Conservation (phyloP, 164 flowering plant genomes). For the Santalum album region DNA sequence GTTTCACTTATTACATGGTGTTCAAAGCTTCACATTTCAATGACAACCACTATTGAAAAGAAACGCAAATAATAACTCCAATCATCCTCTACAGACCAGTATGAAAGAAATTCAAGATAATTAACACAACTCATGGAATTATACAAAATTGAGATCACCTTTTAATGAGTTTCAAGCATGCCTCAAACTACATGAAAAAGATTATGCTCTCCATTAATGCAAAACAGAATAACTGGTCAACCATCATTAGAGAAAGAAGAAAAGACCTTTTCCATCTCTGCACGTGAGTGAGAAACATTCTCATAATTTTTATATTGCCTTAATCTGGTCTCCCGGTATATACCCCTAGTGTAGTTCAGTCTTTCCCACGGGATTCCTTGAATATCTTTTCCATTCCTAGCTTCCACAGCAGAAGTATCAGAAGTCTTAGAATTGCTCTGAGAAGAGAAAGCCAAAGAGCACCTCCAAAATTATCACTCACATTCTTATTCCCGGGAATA, state of each 20-base stretch:
- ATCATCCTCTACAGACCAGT: too few species aligned
- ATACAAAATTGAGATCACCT: too few species aligned
- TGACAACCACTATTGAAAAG: background rate
- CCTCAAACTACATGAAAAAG: too few species aligned
- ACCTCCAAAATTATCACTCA: background rate
- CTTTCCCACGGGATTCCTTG: constrained; percentile 96
- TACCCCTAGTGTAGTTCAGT: constrained; percentile 60
- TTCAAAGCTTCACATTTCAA: background rate
- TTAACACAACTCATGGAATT: too few species aligned
- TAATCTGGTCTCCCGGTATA: constrained; percentile 71
- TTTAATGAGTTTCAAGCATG: too few species aligned
- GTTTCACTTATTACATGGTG: background rate
- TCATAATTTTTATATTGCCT: constrained; percentile 72
- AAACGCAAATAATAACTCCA: too few species aligned
- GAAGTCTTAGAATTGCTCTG: constrained; percentile 47
- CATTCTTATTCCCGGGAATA: background rate
- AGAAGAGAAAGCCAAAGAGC: constrained; percentile 3
- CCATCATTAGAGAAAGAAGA: background rate
- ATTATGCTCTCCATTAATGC: too few species aligned
- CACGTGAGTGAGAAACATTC: constrained; percentile 39
- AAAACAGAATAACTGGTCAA: background rate
- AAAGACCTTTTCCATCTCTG: constrained; percentile 52
- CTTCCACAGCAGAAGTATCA: constrained; percentile 84
- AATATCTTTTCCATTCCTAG: constrained; percentile 83
- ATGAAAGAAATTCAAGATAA: too few species aligned